These are phyloP conservation scores for Fusarium guadeloupense DNA, from an alignment of 2,329 filamentous ascomycete species.

Conservation along the genomic window DNA sequence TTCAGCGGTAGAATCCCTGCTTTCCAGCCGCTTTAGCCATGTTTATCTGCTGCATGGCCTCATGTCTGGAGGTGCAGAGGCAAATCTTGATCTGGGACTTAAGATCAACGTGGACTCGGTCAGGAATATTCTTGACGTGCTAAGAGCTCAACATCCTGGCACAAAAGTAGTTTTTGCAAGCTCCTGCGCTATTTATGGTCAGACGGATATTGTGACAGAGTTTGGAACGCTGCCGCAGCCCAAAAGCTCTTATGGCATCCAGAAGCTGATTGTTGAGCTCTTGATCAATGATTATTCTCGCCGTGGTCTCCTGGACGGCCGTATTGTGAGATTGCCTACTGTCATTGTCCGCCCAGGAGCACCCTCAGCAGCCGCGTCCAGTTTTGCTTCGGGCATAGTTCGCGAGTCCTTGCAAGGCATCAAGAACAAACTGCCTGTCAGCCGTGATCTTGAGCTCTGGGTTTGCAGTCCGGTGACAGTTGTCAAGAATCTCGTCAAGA, in stretches of 20 bases:
- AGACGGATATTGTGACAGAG: slow-evolving; percentile 23
- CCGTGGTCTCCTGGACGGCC: slow-evolving; percentile 64
- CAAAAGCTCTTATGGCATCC: slow-evolving; percentile 68
- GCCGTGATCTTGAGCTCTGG: slow-evolving; percentile 58
- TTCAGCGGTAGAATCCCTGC: slow-evolving; percentile 41
- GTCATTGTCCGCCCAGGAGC: slow-evolving; percentile 68
- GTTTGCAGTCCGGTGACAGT: slow-evolving; percentile 62
- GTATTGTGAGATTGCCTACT: slow-evolving; percentile 66
- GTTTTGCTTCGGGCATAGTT: slow-evolving; percentile 69
- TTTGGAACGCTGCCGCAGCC: slow-evolving; percentile 50
- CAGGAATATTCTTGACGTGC: slow-evolving; percentile 60
- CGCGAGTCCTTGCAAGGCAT: slow-evolving; percentile 61
- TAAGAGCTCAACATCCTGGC: slow-evolving; percentile 56
- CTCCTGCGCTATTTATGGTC: slow-evolving; percentile 68
- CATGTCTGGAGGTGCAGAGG: slow-evolving; percentile 70
- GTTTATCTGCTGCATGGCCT: slow-evolving; percentile 70
- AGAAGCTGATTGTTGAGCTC: slow-evolving; percentile 68
- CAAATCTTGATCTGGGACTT: slow-evolving; percentile 63
- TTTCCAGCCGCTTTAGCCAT: slow-evolving; percentile 48
- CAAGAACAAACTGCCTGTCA: slow-evolving; percentile 56
- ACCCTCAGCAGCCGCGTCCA: slow-evolving; percentile 68
- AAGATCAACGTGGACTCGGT: slow-evolving; percentile 68
- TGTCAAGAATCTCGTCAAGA: slow-evolving; percentile 57
- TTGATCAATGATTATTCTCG: slow-evolving; percentile 52
- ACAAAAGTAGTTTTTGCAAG: slow-evolving; percentile 67